These are phyloP conservation scores for Diaporthe sp. DNA, from an alignment of 2,329 filamentous ascomycete genomes.

Conservation along the genomic window DNA sequence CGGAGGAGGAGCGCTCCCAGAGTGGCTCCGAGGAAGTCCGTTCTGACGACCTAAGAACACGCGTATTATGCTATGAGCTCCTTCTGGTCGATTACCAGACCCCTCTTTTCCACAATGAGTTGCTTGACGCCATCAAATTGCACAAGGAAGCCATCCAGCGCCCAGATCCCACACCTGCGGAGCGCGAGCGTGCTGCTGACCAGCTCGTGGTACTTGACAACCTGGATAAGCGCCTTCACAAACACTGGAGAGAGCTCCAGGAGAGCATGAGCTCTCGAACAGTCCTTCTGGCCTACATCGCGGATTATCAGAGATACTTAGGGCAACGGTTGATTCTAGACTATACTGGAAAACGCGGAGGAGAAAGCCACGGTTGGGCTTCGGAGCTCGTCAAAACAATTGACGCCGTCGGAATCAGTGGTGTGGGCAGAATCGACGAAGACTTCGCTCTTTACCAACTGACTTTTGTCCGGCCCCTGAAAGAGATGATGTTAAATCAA, in stretches of 20 bases:
- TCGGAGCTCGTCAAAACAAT: background rate
- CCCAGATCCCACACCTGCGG: background rate
- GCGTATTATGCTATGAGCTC: background rate
- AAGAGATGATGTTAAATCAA: slow-evolving; percentile 15
- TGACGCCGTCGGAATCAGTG: background rate
- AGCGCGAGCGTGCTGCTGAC: background rate
- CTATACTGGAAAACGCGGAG: background rate
- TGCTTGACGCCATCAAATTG: background rate
- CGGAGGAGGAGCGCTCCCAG: background rate
- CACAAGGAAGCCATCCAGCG: slow-evolving; percentile 5
- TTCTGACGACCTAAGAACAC: background rate
- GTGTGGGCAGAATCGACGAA: background rate
- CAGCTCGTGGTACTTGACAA: slow-evolving; percentile 3
- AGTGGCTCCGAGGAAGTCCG: background rate
- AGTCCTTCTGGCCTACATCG: background rate
- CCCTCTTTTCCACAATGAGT: background rate
- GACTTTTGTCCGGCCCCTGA: background rate
- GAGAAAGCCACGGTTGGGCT: background rate
- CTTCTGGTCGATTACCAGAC: background rate
- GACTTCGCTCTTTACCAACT: background rate
- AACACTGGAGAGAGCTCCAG: slow-evolving; percentile 4
- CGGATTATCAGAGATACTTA: background rate
- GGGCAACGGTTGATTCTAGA: background rate
- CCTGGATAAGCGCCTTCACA: background rate
- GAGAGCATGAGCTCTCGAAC: background rate